Evolutionary conservation across 768 basidiomycete species (phyloP), one percentile per base, ranked within the genome.

Genomic region (Candolleomyces eurysporus): DNA sequence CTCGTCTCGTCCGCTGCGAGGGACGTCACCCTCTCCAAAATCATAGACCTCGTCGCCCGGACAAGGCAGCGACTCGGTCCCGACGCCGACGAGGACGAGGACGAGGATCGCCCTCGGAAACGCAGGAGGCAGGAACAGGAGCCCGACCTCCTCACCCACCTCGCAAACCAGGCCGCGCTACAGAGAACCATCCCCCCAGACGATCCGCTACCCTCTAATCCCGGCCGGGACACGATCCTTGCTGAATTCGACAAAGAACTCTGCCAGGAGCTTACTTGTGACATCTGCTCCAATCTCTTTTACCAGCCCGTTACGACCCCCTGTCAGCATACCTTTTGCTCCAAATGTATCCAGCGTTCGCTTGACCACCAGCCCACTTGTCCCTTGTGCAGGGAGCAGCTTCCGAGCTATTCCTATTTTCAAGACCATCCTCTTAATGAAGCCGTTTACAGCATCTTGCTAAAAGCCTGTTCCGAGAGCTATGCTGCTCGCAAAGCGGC

Each of bases 261-360:
- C 13, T 73, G 85, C 22, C 67, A 81, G 11, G 90, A 95, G 65
- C 80, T 96, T 58, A 88, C 85, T 19, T 98, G 96, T 73, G 91
- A 95, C 72, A 95, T 98, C 39, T 98, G 96, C 75, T 91, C 91
- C 69, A 82, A 82, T 69, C 76, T 97, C 43, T 79, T 95, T 65
- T 87, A 87, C 75, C 86, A 92, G 64, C 95, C 96, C 5, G 81
- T 95, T 55, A 98, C 96, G 16, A 92, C 96, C 3, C 92, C 93
- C 13, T 98, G 96, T 73, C 96, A 98, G 73, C 96, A 98, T 76
- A 94, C 95, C 0, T 98, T 95, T 75, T 98, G 96, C 71, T 78
- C 85, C 8, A 86, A 84, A 67, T 98, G 96, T 74, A 83, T 98
- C 31, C 90, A 93, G 61, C 88, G 96, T 42, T 89, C 94, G 3